Conservation (phyloP, 495 filamentous ascomycete genomes). For the Parmelia sp. region DNA sequence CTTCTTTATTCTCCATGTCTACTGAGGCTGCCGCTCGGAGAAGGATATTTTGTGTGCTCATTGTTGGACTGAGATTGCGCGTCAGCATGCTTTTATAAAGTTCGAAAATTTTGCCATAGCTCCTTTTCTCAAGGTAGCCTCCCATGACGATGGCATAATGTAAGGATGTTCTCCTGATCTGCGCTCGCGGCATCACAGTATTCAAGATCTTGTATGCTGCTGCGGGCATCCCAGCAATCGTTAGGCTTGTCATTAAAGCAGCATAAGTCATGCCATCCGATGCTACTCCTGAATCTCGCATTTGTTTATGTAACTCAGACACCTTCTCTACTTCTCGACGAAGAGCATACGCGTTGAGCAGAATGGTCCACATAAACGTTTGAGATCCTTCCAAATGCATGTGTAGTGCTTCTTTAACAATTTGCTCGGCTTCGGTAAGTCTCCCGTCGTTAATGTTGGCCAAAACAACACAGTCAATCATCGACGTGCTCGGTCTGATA, state of each 20-base stretch:
- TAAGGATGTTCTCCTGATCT: constrained; percentile 53
- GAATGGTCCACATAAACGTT: constrained; percentile 69
- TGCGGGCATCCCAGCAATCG: constrained; percentile 52
- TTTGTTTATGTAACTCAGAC: constrained; percentile 53
- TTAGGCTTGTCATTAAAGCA: constrained; percentile 64
- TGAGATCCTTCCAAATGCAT: constrained; percentile 40
- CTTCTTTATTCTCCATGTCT: constrained; percentile 28
- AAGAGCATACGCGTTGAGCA: constrained; percentile 62
- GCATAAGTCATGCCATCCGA: constrained; percentile 67
- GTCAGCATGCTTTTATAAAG: constrained; percentile 48
- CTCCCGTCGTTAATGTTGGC: constrained; percentile 61
- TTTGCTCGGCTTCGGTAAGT: constrained; percentile 52
- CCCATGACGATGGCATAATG: constrained; percentile 75
- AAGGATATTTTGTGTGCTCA: constrained; percentile 44
- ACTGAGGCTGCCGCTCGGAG: constrained; percentile 37
- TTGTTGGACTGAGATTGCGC: constrained; percentile 37
- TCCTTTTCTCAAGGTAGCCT: constrained; percentile 49
- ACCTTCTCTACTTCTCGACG: constrained; percentile 56
- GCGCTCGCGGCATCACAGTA: constrained; percentile 49
- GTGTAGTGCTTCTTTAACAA: constrained; percentile 44
- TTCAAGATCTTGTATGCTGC: constrained; percentile 61
- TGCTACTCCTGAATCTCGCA: constrained; percentile 52
- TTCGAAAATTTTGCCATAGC: constrained; percentile 46
- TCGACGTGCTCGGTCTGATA: constrained; percentile 41
- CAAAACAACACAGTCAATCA: constrained; percentile 60